Evolutionary conservation across 345 rosid species (phyloP).

Genomic region (Pistacia integerrima): DNA sequence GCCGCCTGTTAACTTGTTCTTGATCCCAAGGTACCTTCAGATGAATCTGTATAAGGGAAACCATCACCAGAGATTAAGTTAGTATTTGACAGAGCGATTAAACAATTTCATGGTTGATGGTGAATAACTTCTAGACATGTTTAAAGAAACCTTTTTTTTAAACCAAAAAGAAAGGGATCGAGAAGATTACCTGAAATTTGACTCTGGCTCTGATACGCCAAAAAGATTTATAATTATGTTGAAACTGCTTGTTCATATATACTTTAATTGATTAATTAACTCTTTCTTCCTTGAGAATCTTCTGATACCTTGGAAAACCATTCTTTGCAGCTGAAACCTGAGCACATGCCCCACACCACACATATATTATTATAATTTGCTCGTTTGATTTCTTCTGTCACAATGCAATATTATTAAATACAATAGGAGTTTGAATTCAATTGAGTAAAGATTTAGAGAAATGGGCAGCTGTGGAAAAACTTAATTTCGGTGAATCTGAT

Average conservation of each 20-base stretch:
- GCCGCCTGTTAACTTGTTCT: slow-evolving; percentile 11
- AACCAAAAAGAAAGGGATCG: neutral
- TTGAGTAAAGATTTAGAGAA: neutral
- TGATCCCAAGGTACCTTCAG: slow-evolving; percentile 7
- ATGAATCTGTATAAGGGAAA: slow-evolving; percentile 22
- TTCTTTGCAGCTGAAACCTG: slow-evolving; percentile 93
- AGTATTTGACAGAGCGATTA: neutral
- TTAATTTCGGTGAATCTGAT: neutral
- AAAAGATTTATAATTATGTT: too few species aligned
- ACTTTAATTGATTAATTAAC: neutral
- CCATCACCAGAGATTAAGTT: slow-evolving; percentile 14
- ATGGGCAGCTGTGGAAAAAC: neutral
- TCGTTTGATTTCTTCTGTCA: neutral
- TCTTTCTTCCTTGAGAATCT: slow-evolving; percentile 60
- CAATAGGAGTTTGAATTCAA: neutral
- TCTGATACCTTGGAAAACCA: slow-evolving; percentile 73
- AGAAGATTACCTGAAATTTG: too few species aligned
- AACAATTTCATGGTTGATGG: neutral
- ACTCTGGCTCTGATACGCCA: too few species aligned
- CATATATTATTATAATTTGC: neutral
- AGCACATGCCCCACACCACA: neutral
- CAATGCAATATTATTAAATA: neutral
- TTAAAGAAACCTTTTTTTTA: neutral
- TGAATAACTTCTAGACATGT: neutral
- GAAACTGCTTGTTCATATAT: too few species aligned